phyloP scores from a whole-genome alignment of 2,329 filamentous ascomycete genomes.

The Arachnomyces sp. region DNA sequence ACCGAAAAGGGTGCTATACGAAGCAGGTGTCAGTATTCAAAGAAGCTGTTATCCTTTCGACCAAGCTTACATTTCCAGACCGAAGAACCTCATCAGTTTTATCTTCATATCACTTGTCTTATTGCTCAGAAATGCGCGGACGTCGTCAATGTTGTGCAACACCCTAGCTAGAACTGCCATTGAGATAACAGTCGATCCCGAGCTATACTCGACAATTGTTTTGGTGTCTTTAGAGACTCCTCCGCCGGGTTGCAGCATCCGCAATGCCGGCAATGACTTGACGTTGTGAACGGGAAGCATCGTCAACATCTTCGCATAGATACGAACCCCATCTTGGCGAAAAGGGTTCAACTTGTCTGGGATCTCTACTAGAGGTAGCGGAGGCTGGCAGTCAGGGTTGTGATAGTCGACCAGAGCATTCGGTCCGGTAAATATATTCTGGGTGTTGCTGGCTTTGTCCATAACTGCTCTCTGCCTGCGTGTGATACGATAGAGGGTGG shows the following conservation, averaged over 20 bases:
- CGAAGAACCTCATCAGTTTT: slow-evolving; percentile 53
- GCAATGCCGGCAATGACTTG: slow-evolving; percentile 48
- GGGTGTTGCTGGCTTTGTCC: too few relatives aligned
- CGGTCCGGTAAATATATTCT: slow-evolving; percentile 52
- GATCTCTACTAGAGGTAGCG: slow-evolving; percentile 55
- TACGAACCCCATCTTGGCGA: slow-evolving; percentile 50
- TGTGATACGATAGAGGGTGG: too few relatives aligned
- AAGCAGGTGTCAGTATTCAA: too few relatives aligned
- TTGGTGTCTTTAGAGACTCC: slow-evolving; percentile 35
- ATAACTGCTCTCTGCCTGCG: too few relatives aligned
- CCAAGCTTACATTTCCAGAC: slow-evolving; percentile 44
- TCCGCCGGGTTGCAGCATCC: neutral
- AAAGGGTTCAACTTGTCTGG: slow-evolving; percentile 52
- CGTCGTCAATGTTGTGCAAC: slow-evolving; percentile 45
- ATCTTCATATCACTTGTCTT: slow-evolving; percentile 50
- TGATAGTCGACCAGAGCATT: slow-evolving; percentile 54
- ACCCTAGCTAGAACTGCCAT: slow-evolving; percentile 50
- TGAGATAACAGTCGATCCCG: slow-evolving; percentile 56
- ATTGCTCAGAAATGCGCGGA: slow-evolving; percentile 51
- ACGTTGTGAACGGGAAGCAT: slow-evolving; percentile 59
- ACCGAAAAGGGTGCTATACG: slow-evolving; percentile 46
- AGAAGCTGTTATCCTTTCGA: neutral
- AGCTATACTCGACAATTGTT: slow-evolving; percentile 54
- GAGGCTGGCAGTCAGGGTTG: slow-evolving; percentile 50
- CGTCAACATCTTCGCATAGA: slow-evolving; percentile 61